phyloP scores from a whole-genome alignment of 2,329 filamentous ascomycete genomes.

The Raffaelea deltoideospora region DNA sequence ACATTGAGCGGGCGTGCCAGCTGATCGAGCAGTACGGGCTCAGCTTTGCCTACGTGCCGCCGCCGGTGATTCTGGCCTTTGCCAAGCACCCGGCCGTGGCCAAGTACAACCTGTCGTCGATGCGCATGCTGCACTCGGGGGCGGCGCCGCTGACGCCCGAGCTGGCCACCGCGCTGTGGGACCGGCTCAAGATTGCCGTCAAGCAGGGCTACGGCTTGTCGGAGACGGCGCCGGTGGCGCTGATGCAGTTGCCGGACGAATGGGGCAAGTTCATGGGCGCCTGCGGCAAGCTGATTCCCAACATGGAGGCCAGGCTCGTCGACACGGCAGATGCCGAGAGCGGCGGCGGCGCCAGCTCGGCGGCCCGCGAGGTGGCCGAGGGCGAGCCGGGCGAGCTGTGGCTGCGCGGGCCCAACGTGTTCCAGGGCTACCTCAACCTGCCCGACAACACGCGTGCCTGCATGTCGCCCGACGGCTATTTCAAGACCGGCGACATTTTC shows the following conservation, averaged over 20 bases:
- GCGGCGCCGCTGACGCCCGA: constrained; percentile 75
- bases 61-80: constrained; percentile 67
- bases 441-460: constrained; percentile 54
- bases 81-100: constrained; percentile 64
- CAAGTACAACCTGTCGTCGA: constrained; percentile 63
- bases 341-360: not conserved
- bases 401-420: constrained; percentile 67
- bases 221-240: constrained; percentile 70
- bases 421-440: constrained; percentile 65
- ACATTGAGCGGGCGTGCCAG: constrained; percentile 62
- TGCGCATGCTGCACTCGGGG: constrained; percentile 77
- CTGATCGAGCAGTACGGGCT: constrained; percentile 61
- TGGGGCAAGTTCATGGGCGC: constrained; percentile 67
- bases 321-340: constrained; percentile 22
- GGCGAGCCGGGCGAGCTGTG: constrained; percentile 56
- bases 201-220: constrained; percentile 90
- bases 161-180: constrained; percentile 61
- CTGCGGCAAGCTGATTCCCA: constrained; percentile 63
- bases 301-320: constrained; percentile 71
- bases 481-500: constrained; percentile 81
- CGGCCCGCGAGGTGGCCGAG: constrained; percentile 35
- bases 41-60: constrained; percentile 70
- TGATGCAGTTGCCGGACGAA: constrained; percentile 57
- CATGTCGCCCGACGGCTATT: constrained; percentile 65
- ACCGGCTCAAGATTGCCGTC: constrained; percentile 59